Evolutionary conservation across 352 stramenopile genomes (phyloP), one percentile per base, ranked within the genome.

Genomic region (Pythium phragmitis): DNA sequence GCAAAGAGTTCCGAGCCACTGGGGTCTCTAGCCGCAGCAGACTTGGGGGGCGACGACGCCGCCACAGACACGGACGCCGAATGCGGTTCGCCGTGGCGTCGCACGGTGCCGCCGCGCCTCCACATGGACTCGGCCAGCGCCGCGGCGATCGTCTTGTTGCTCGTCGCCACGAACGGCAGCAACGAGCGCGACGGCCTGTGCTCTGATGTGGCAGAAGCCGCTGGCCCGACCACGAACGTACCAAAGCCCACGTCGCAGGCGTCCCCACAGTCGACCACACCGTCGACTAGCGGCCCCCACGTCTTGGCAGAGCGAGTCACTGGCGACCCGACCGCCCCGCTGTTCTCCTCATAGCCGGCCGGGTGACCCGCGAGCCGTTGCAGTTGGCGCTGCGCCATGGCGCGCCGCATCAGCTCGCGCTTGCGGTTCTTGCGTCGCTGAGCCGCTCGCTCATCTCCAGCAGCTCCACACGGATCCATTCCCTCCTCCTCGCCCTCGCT

Each of bases 61-160:
- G 47, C 47, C 23, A 19, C 11, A 2, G 14, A 8, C 4, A 50
- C 41, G 4, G 14, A 8, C 21, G 21, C 41, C 36, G 4, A 19
- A n/a, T 11, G 16, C 28, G 2, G 28, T 34, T 70, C 58, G 21
- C 59, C 58, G 7, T 42, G 59, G 1, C 59, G 54, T 0, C 65
- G 53, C n/a, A 62, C 61, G 6, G 33, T 63, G 12, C 57, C 68
- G 3, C 74, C 79, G 19, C 77, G 76, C 39, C 78, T 86, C 81
- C 81, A 91, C 49, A 91, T 80, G 0, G 67, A 68, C 21, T 89
- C 81, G 11, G 58, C 57, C n/a, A 55, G 7, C 11, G 56, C 58
- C 6, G 51, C 36, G 0, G 51, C 45, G 3, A 66, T 21, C 7
- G 46, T 13, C 30, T 43, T 50, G 49, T 63, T 21, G 13, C 21